Percentiles rank a stretch among this genome's conserved stretches.
Evolutionary conservation across 345 rosid species (phyloP).

Genomic region (Erucastrum elatum): DNA sequence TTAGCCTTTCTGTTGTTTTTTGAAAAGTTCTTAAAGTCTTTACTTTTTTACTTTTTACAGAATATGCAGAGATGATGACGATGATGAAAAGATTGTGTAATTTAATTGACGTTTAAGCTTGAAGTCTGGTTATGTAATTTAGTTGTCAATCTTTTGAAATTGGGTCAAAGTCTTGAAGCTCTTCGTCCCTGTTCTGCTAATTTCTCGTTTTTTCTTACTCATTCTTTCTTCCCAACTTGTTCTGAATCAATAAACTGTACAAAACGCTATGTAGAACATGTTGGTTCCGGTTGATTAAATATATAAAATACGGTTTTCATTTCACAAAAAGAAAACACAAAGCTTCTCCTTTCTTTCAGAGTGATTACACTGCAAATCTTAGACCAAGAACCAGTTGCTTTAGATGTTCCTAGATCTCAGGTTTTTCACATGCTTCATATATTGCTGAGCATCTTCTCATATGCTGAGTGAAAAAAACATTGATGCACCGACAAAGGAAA

Average conservation of each 20-base stretch:
- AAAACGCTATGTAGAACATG: conserved; percentile 7
- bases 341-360: neutral
- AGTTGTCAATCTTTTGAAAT: conserved; percentile 17
- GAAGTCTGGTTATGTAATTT: too few species aligned
- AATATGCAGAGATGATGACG: conserved; percentile 24
- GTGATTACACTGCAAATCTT: neutral
- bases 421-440: neutral
- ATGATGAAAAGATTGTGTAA: conserved; percentile 14
- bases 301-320: conserved; percentile 10
- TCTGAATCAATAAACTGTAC: conserved; percentile 25
- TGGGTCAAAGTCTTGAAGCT: conserved; percentile 30
- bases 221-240: conserved; percentile 20
- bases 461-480: conserved; percentile 6
- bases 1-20: neutral
- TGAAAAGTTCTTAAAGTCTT: neutral
- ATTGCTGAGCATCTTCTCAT: neutral
- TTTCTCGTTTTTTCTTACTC: conserved; percentile 1
- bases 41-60: neutral
- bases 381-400: neutral
- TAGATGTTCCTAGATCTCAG: conserved; percentile 1
- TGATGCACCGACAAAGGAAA: conserved; percentile 33
- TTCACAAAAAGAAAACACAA: neutral
- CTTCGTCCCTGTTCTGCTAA: conserved; percentile 18
- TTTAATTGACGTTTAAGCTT: too few species aligned
- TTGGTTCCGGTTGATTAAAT: conserved; percentile 30